phyloP scores from a whole-genome alignment of 2,329 filamentous ascomycete species.

The Exserohilum turcica region DNA sequence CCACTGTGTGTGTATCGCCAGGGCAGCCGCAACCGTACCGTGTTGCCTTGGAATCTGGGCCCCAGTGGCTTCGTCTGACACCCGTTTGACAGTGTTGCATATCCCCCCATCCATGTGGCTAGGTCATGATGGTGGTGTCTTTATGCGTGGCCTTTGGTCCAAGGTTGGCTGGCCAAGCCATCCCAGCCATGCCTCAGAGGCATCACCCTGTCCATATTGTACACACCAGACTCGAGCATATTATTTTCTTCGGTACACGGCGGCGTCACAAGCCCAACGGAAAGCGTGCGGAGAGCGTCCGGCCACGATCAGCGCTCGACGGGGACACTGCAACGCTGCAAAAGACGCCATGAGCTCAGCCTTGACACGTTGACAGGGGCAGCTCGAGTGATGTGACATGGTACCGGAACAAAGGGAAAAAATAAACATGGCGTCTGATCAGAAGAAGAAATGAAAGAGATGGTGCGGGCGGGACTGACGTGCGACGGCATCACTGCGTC shows the following conservation, averaged over 20 bases:
- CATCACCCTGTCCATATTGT: conserved; percentile 1
- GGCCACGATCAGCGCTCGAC: conserved; percentile 7
- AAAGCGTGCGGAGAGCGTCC: conserved; percentile 6
- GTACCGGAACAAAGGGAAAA: background rate
- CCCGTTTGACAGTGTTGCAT: conserved; percentile 11
- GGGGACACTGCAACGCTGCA: conserved; percentile 10
- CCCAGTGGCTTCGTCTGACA: conserved; percentile 10
- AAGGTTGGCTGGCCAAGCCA: conserved; percentile 1
- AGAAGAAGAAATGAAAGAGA: background rate
- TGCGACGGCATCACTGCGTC: background rate
- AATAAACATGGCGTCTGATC: background rate
- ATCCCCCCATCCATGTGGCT: conserved; percentile 6
- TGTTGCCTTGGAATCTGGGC: conserved; percentile 5
- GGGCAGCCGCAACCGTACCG: background rate
- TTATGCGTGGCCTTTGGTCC: conserved; percentile 2
- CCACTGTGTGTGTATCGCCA: conserved; percentile 11
- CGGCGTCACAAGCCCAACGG: conserved; percentile 3
- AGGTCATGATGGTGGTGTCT: conserved; percentile 5
- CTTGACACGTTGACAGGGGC: conserved; percentile 2
- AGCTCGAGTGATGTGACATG: background rate
- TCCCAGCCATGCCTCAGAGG: conserved; percentile 1
- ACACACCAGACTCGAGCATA: conserved; percentile 7
- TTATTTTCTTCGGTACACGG: background rate
- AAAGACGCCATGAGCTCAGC: background rate
- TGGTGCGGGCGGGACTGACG: background rate